Evolutionary conservation across 306 rosid species (phyloP), one percentile per base, ranked within the genome.

Genomic region (Cicer bijugum): DNA sequence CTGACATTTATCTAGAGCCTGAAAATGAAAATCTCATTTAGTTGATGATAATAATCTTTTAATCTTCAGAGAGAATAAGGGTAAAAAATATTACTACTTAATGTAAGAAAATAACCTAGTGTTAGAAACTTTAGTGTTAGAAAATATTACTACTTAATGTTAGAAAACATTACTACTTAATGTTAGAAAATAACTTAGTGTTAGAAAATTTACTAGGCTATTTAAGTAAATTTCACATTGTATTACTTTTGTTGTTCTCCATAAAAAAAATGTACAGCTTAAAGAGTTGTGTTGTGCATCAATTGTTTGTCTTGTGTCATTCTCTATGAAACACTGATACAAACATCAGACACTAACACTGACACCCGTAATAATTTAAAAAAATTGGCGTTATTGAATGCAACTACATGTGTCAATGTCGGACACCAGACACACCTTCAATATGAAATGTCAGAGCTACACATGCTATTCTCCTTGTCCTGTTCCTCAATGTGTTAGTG

Each of bases 1-100:
- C 77, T 91, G 98, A 81, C 97, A 93, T 84, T 93, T 91, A 57
- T 89, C 89, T 15, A 93, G 84, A 68, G 98, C 92, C 98, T 93
- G 87, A 69, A 79, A 59, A 33, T 53, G 53, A 56, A 79, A 28
- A 47, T 7, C 7, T 45, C 69, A 69, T 50, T 62, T 55, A 20
- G 35, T 4, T 69, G 33, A 42, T 67, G 46, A 37, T 53, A 50
- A 65, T 35, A 69, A 44, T 43, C 2, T 8, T 57, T 33, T 17
- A 4, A 45, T 45, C 75, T 67, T 37, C 37, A 58, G 7, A 11
- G 6, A 59, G 47, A 59, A 47, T 33, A 37, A n/a, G 11, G 37
- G 7, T 7, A 20, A 28, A 53, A 43, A 5, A 14, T 2, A 51
- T 1, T 20, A 42, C 45, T 37, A 74, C 28, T 65, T n/a, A 16